phyloP scores from a whole-genome alignment of 345 rosid species.

The Nephelium lappaceum region DNA sequence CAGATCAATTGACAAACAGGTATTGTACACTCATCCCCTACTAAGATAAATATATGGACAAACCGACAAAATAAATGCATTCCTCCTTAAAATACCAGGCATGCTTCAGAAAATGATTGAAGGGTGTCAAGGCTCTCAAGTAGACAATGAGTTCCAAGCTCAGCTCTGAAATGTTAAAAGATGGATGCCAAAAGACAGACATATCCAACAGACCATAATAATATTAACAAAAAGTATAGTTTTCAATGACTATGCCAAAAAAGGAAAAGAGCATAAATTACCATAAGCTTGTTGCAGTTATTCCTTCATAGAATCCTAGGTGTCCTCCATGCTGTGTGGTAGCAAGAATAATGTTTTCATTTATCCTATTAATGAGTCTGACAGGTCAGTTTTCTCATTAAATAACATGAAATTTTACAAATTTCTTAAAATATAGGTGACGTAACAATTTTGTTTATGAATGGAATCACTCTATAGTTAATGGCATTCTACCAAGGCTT shows the following conservation, averaged over 20 bases:
- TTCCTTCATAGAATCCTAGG: slow-evolving; percentile 39
- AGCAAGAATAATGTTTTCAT: slow-evolving; percentile 40
- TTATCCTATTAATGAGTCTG: slow-evolving; percentile 23
- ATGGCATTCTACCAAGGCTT: not conserved
- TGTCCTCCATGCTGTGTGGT: slow-evolving; percentile 48
- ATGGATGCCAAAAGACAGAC: not conserved
- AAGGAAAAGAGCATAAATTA: slow-evolving; percentile 17
- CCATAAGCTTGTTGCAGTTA: slow-evolving; percentile 42
- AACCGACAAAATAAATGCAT: not conserved
- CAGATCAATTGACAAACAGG: not conserved
- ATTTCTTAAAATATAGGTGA: not conserved
- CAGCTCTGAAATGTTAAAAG: not conserved
- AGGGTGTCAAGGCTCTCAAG: not conserved
- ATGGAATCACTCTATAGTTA: not conserved
- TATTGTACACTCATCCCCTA: not conserved
- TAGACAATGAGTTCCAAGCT: not conserved
- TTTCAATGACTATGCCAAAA: not conserved
- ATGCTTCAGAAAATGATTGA: not conserved
- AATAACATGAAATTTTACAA: not conserved
- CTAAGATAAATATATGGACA: not conserved
- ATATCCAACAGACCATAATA: not conserved
- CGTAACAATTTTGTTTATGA: not conserved
- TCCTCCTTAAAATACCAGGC: not conserved
- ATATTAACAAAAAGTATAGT: not conserved
- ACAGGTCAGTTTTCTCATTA: not conserved